Conservation (phyloP, 768 basidiomycete genomes). For the Boletus reticuloceps region DNA sequence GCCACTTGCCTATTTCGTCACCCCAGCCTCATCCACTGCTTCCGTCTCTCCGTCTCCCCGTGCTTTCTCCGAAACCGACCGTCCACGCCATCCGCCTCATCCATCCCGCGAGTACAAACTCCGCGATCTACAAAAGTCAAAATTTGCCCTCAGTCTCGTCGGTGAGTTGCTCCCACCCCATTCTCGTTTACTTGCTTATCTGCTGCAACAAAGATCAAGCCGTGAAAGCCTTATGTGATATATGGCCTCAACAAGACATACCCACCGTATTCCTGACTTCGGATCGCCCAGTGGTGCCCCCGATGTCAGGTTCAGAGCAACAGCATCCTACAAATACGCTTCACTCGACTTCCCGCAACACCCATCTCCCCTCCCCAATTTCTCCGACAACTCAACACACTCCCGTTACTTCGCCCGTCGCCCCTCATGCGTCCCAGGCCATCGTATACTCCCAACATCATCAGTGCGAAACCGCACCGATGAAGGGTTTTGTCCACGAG, state of each 20-base stretch:
- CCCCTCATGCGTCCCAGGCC: constrained; percentile 26
- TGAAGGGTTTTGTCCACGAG: constrained; percentile 83
- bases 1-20: constrained; percentile 47
- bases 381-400: constrained; percentile 47
- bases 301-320: constrained; percentile 12
- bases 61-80: constrained; percentile 37
- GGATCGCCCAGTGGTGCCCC: constrained; percentile 26
- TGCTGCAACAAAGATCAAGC: constrained; percentile 60
- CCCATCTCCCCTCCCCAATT: constrained; percentile 51
- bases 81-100: constrained; percentile 31
- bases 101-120: constrained; percentile 33
- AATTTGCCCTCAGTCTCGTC: constrained; percentile 65
- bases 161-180: constrained; percentile 47
- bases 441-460: constrained; percentile 9
- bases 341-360: constrained; percentile 26
- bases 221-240: constrained; percentile 71
- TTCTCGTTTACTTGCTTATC: constrained; percentile 8
- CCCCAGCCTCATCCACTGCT: constrained; percentile 55
- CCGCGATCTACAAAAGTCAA: constrained; percentile 53
- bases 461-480: constrained; percentile 46
- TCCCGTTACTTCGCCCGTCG: constrained; percentile 28
- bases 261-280: constrained; percentile 53
- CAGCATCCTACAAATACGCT: neutral
- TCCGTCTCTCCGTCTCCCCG: constrained; percentile 42
- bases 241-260: constrained; percentile 78